phyloP scores from a whole-genome alignment of 1,284 basidiomycete species.

The Anthracocystis walkeri region DNA sequence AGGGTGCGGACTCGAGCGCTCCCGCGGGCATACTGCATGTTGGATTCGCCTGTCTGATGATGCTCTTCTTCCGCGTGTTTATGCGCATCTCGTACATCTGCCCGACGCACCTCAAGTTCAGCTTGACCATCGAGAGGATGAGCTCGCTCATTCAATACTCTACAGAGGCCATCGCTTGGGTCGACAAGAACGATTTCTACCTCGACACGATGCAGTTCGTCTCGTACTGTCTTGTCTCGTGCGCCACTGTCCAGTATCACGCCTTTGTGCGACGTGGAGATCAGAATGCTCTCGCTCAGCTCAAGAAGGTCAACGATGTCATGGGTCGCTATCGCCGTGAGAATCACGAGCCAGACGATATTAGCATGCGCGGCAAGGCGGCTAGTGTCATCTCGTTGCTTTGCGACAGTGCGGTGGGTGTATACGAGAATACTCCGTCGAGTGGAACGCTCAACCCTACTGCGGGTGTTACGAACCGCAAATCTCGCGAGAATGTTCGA shows the following conservation, averaged over 20 bases:
- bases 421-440: slow-evolving; percentile 60
- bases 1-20: slow-evolving; percentile 49
- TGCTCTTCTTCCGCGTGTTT: slow-evolving; percentile 66
- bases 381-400: slow-evolving; percentile 87
- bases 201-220: slow-evolving; percentile 63
- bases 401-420: slow-evolving; percentile 75
- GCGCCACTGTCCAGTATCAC: slow-evolving; percentile 65
- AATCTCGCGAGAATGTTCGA: slow-evolving; percentile 70
- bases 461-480: slow-evolving; percentile 70
- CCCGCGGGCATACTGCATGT: slow-evolving; percentile 61
- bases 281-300: slow-evolving; percentile 43
- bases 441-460: slow-evolving; percentile 71
- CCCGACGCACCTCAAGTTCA: slow-evolving; percentile 64
- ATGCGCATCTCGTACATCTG: slow-evolving; percentile 67
- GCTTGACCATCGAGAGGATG: slow-evolving; percentile 64
- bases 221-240: slow-evolving; percentile 64
- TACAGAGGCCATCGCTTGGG: slow-evolving; percentile 60
- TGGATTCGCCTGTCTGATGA: slow-evolving; percentile 57
- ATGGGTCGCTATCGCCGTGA: slow-evolving; percentile 46
- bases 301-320: slow-evolving; percentile 50
- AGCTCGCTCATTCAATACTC: slow-evolving; percentile 56
- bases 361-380: slow-evolving; percentile 82
- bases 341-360: slow-evolving; percentile 73
- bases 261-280: slow-evolving; percentile 61
- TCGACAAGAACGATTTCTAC: slow-evolving; percentile 62